A percentile compares a stretch with the other conserved stretches of the same genome.
phyloP scores from a whole-genome alignment of 345 rosid species.

The Aquilaria malaccensis region DNA sequence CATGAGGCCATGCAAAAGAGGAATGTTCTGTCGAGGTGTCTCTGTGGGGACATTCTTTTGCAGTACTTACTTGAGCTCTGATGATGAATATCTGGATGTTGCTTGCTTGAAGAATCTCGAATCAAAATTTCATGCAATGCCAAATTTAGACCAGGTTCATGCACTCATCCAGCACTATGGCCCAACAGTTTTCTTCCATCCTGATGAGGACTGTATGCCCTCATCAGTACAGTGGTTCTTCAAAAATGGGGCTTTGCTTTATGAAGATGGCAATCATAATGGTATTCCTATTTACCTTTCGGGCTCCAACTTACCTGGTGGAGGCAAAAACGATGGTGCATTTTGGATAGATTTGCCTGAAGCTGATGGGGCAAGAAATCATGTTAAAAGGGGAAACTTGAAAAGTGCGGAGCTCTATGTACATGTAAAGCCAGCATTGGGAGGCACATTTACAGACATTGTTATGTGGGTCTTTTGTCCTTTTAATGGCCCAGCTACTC shows the following conservation, averaged over 20 bases:
- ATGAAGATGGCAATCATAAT: slow-evolving; percentile 32
- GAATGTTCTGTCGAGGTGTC: slow-evolving; percentile 60
- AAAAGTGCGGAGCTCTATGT: slow-evolving; percentile 81
- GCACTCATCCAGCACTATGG: slow-evolving; percentile 68
- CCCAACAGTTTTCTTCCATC: slow-evolving; percentile 85
- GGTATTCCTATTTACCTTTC: slow-evolving; percentile 40
- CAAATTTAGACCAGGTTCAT: slow-evolving; percentile 69
- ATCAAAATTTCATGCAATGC: slow-evolving; percentile 52
- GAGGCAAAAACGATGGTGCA: slow-evolving; percentile 60
- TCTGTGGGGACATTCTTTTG: slow-evolving; percentile 83
- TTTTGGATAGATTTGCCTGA: slow-evolving; percentile 82
- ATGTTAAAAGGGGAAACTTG: slow-evolving; percentile 48
- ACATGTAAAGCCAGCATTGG: slow-evolving; percentile 79
- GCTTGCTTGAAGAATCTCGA: slow-evolving; percentile 82
- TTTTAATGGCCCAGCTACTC: slow-evolving; percentile 81
- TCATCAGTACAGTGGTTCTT: slow-evolving; percentile 90
- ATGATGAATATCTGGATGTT: slow-evolving; percentile 34
- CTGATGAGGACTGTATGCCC: slow-evolving; percentile 76
- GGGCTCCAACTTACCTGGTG: slow-evolving; percentile 67
- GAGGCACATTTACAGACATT: slow-evolving; percentile 87
- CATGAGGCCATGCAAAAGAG: slow-evolving; percentile 62
- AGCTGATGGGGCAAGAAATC: slow-evolving; percentile 42
- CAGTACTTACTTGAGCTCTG: slow-evolving; percentile 29
- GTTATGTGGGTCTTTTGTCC: slow-evolving; percentile 95
- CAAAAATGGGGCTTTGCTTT: slow-evolving; percentile 73